These are phyloP conservation scores for Breviolum minutum DNA, from an alignment of 73 alveolate genomes.

Conservation along the genomic window DNA sequence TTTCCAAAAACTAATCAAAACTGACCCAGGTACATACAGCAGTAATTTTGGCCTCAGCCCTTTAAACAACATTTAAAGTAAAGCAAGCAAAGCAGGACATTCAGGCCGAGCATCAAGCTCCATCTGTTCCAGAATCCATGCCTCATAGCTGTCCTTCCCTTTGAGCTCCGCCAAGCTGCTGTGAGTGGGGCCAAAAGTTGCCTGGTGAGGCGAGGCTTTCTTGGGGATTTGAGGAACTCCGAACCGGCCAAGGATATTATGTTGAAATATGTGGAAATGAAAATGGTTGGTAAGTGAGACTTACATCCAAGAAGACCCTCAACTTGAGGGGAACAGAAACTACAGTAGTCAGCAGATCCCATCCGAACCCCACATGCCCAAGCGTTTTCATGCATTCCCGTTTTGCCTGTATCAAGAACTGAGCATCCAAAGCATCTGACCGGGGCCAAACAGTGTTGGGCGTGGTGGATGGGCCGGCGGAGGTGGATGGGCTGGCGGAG, in stretches of 20 bases:
- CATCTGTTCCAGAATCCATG: slow-evolving; percentile 12
- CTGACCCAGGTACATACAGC: too few relatives aligned
- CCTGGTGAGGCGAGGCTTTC: not conserved
- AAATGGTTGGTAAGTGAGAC: too few relatives aligned
- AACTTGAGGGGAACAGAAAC: too few relatives aligned
- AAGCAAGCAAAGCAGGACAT: not conserved
- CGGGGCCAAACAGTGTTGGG: not conserved
- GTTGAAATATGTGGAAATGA: not conserved
- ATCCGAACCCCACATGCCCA: too few relatives aligned
- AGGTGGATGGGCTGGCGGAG: not conserved
- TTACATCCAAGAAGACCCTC: too few relatives aligned
- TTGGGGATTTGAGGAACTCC: too few relatives aligned
- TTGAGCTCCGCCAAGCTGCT: slow-evolving; percentile 1
- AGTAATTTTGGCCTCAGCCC: too few relatives aligned
- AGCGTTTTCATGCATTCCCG: not conserved
- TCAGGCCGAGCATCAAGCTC: slow-evolving; percentile 1
- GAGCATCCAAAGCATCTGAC: slow-evolving; percentile 28
- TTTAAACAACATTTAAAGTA: not conserved
- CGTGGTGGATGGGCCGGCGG: not conserved
- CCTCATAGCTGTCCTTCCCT: not conserved
- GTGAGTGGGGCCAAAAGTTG: slow-evolving; percentile 39
- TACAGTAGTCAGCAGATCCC: too few relatives aligned
- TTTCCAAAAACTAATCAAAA: too few relatives aligned
- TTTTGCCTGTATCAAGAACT: slow-evolving; percentile 18
- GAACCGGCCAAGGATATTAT: not conserved